Base-by-base conservation (phyloP, 2,329 filamentous ascomycete species). In the Dothistroma pini region DNA sequence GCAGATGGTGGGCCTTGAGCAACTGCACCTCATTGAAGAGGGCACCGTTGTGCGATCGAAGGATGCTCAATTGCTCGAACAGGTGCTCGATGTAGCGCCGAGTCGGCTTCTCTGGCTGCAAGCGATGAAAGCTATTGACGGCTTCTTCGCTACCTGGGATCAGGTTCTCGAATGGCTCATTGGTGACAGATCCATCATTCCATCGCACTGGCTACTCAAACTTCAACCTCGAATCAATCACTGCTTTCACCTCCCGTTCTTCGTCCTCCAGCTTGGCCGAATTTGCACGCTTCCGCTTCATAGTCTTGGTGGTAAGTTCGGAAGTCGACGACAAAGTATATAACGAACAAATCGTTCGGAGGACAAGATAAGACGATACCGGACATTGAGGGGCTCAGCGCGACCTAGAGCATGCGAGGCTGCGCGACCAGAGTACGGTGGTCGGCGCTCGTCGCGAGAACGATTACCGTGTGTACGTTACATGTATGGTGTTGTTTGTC, bases 141-240 rank as follows among this genome's bases (percentile, higher is more conserved):
- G n/a, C 51, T 32, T 53, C 31, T 11, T n/a, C 51, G 31, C 51
- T 32, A 21, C 51, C 51, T 35, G 51, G 51, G 31, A 53, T 53
- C 11, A 53, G 51, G 19, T 53, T 53, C 25, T 53, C 51, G 16
- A 12, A 6, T n/a, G 51, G 51, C n/a, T 53, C 51, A 11, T 5
- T 35, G 11, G 51, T 53, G 9, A 21, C 16, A 32, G 25, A 53
- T 29, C 51, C 51, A 53, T 32, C 51, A n/a, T 21, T 32, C 51
- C 51, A 53, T 3, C 31, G 7, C 10, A 53, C 51, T 14, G 25
- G 35, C 16, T 35, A 53, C 25, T 35, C 9, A 25, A 53, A 21
- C n/a, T 21, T 31, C 11, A 53, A 22, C 10, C n/a, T 16, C n/a
- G 51, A 53, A 21, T 35, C 31, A 7, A 22, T 32, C 9, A 53